Evolutionary conservation across 768 basidiomycete species (phyloP).

Genomic region (Vararia minispora): DNA sequence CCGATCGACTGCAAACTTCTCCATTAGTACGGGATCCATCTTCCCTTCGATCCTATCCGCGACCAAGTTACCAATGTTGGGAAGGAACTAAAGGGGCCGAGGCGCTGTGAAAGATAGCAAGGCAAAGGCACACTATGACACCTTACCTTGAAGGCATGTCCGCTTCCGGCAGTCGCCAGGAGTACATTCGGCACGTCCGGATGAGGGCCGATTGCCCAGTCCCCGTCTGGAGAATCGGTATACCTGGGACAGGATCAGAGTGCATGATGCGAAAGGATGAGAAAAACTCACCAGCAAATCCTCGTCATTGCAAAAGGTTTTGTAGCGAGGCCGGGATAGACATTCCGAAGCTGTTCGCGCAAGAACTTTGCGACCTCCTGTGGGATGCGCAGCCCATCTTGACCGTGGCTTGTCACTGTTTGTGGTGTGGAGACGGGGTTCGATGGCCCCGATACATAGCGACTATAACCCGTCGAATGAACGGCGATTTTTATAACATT

Average conservation of each 20-base stretch:
- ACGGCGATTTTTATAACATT: conserved; percentile 71
- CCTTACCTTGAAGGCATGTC: conserved; percentile 75
- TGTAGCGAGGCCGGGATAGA: conserved; percentile 72
- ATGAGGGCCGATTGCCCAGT: conserved; percentile 83
- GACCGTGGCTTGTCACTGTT: conserved; percentile 50
- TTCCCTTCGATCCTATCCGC: conserved; percentile 59
- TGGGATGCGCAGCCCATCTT: conserved; percentile 56
- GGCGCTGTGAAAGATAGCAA: not conserved
- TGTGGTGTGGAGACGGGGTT: conserved; percentile 60
- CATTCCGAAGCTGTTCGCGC: conserved; percentile 35
- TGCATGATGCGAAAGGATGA: not conserved
- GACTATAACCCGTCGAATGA: conserved; percentile 64
- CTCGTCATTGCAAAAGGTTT: conserved; percentile 65
- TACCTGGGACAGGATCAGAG: conserved; percentile 44
- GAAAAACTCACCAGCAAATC: conserved; percentile 68
- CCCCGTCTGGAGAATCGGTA: conserved; percentile 72
- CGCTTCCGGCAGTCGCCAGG: conserved; percentile 81
- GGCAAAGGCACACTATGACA: not conserved
- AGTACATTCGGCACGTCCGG: conserved; percentile 48
- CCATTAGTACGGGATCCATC: conserved; percentile 36
- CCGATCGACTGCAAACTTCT: conserved; percentile 58
- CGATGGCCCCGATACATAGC: conserved; percentile 19
- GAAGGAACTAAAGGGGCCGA: conserved; percentile 58
- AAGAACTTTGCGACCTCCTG: conserved; percentile 36
- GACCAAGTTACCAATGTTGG: conserved; percentile 70